A percentile compares a stretch with the other conserved stretches of the same genome.
Evolutionary conservation across 768 basidiomycete genomes (phyloP).

Genomic region (Mycena galericulata): DNA sequence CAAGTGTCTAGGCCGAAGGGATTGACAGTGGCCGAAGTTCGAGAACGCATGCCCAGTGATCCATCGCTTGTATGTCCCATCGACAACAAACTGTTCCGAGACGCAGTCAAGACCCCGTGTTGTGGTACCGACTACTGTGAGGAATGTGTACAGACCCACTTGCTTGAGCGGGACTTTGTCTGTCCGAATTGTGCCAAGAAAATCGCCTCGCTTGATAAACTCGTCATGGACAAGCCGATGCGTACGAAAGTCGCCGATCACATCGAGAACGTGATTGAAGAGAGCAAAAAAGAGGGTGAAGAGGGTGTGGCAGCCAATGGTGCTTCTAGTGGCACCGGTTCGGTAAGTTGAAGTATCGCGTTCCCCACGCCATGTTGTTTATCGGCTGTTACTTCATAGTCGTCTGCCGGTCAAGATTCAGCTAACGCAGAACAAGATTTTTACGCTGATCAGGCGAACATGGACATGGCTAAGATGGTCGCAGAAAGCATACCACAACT

Average conservation of each 20-base stretch:
- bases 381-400: conserved; percentile 23
- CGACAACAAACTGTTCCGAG: conserved; percentile 93
- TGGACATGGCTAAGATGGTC: conserved; percentile 79
- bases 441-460: conserved; percentile 74
- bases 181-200: conserved; percentile 93
- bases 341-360: conserved; percentile 47
- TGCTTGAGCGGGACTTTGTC: conserved; percentile 94
- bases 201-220: conserved; percentile 89
- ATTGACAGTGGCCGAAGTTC: conserved; percentile 89
- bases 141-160: conserved; percentile 95
- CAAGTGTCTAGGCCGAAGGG: conserved; percentile 85
- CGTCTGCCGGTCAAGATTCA: conserved; percentile 34
- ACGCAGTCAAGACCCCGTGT: conserved; percentile 96
- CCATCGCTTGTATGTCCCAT: conserved; percentile 86
- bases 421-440: conserved; percentile 66
- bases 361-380: neutral
- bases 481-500: conserved; percentile 83
- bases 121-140: conserved; percentile 94
- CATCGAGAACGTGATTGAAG: conserved; percentile 84
- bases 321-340: conserved; percentile 43
- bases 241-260: conserved; percentile 85
- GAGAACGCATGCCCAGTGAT: conserved; percentile 87
- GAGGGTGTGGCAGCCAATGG: conserved; percentile 44
- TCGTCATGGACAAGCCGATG: conserved; percentile 82
- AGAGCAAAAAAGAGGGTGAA: conserved; percentile 76